Evolutionary conservation across 2,329 filamentous ascomycete genomes (phyloP).

Genomic region (Endocalyx cinctus): DNA sequence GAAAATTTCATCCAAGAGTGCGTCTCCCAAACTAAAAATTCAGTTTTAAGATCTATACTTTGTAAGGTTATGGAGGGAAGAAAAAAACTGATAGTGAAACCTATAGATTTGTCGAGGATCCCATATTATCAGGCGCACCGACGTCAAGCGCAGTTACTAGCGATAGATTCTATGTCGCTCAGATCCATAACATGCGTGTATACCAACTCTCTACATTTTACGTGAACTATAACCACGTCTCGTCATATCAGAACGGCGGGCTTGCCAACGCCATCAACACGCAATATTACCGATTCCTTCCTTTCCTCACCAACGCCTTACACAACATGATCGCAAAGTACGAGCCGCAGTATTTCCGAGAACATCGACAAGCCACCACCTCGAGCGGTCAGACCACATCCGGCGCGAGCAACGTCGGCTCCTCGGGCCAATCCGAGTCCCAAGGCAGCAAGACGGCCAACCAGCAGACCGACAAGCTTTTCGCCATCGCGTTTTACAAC

Average conservation of each 20-base stretch:
- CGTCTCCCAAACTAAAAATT: slow-evolving; percentile 18
- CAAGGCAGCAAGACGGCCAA: slow-evolving; percentile 74
- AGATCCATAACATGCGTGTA: slow-evolving; percentile 71
- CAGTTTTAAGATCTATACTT: neutral
- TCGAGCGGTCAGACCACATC: slow-evolving; percentile 69
- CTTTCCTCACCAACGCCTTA: slow-evolving; percentile 81
- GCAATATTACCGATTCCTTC: slow-evolving; percentile 92
- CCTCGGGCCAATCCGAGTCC: slow-evolving; percentile 58
- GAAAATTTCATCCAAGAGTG: slow-evolving; percentile 76
- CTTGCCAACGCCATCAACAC: slow-evolving; percentile 81
- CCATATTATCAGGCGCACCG: slow-evolving; percentile 56
- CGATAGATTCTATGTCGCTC: slow-evolving; percentile 79
- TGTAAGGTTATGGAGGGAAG: too few relatives aligned
- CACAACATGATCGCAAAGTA: slow-evolving; percentile 94
- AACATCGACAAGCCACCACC: slow-evolving; percentile 80
- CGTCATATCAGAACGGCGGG: slow-evolving; percentile 70
- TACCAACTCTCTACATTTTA: slow-evolving; percentile 81
- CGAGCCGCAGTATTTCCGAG: slow-evolving; percentile 88
- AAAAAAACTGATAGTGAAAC: too few relatives aligned
- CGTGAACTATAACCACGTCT: slow-evolving; percentile 81
- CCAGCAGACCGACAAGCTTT: slow-evolving; percentile 95
- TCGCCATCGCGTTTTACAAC: slow-evolving; percentile 90
- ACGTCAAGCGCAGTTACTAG: slow-evolving; percentile 67
- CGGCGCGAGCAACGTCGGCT: slow-evolving; percentile 57
- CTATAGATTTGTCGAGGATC: slow-evolving; percentile 63